Percentiles rank a stretch among this genome's conserved stretches.
These are phyloP conservation scores for Podila clonocystis DNA, from an alignment of 192 early-diverging fungal genomes.

Conservation along the genomic window DNA sequence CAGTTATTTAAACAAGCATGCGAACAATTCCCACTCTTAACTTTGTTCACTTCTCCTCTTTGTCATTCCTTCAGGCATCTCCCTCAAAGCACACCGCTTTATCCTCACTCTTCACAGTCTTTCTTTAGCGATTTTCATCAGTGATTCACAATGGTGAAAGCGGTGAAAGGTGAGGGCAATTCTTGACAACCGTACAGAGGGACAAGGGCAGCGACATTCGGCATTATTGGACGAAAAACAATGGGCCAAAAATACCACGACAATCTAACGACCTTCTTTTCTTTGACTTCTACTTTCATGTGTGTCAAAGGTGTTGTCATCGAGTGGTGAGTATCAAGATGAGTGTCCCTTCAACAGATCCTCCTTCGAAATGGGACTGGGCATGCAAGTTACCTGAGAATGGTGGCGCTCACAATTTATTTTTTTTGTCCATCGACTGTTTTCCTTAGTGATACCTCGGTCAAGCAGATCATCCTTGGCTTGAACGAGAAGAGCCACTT, in stretches of 20 bases:
- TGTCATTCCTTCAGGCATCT: not conserved
- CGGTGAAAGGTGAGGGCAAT: slow-evolving; percentile 24
- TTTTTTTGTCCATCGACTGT: slow-evolving; percentile 5
- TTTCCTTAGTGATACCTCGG: slow-evolving; percentile 73
- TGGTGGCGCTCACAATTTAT: slow-evolving; percentile 15
- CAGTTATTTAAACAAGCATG: too few relatives aligned
- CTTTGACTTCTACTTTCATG: not conserved
- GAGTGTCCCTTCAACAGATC: not conserved
- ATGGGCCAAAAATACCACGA: too few relatives aligned
- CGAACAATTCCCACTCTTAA: too few relatives aligned
- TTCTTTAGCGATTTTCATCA: not conserved
- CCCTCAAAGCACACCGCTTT: not conserved
- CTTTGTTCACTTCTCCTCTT: not conserved
- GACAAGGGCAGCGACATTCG: too few relatives aligned
- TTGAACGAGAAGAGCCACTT: slow-evolving; percentile 74
- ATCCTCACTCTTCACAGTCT: not conserved
- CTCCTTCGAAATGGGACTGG: not conserved
- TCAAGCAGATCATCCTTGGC: slow-evolving; percentile 78
- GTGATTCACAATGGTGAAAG: slow-evolving; percentile 39
- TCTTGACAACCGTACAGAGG: not conserved
- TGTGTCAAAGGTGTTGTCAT: slow-evolving; percentile 25
- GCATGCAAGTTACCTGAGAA: not conserved
- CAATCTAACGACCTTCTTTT: not conserved
- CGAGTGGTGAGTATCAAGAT: slow-evolving; percentile 21
- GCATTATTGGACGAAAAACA: too few relatives aligned